Conservation (phyloP, 1,284 basidiomycete genomes). For the Thecaphora thlaspeos region DNA sequence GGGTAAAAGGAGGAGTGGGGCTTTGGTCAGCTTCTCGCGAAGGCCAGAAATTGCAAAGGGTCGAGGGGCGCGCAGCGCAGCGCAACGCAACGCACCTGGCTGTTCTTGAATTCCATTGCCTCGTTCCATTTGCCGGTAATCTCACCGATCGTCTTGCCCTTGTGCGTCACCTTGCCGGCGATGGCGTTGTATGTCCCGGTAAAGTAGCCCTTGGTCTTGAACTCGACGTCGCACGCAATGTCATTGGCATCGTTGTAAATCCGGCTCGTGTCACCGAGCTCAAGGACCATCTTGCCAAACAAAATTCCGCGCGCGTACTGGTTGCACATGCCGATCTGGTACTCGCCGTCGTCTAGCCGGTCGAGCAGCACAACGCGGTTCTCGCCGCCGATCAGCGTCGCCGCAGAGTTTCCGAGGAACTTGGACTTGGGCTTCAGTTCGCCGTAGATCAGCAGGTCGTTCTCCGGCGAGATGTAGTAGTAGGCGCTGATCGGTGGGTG, state of each 20-base stretch:
- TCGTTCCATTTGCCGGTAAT: conserved; percentile 88
- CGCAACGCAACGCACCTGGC: conserved; percentile 62
- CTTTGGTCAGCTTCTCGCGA: no score
- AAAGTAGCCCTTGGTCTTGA: conserved; percentile 98
- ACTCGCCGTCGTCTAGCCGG: conserved; percentile 50
- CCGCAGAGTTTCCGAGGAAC: conserved; percentile 79
- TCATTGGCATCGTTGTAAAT: conserved; percentile 78
- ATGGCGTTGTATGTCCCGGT: conserved; percentile 94
- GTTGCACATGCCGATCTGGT: conserved; percentile 56
- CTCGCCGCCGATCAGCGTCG: conserved; percentile 81
- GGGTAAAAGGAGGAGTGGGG: no score
- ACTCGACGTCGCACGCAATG: conserved; percentile 81
- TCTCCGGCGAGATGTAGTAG: conserved; percentile 92
- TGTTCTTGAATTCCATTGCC: conserved; percentile 79
- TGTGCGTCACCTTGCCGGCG: conserved; percentile 73
- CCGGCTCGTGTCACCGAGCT: conserved; percentile 87
- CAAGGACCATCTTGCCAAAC: conserved; percentile 96
- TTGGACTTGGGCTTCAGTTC: conserved; percentile 93
- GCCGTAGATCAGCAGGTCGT: conserved; percentile 75
- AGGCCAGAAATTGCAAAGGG: no score
- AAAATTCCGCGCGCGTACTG: conserved; percentile 89
- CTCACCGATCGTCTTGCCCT: conserved; percentile 75
- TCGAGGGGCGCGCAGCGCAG: no score
- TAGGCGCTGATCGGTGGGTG: conserved; percentile 95
- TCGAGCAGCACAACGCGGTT: conserved; percentile 62